Evolutionary conservation across 345 rosid species (phyloP), one percentile per base, ranked within the genome.

Genomic region (Hirschfeldia incana): DNA sequence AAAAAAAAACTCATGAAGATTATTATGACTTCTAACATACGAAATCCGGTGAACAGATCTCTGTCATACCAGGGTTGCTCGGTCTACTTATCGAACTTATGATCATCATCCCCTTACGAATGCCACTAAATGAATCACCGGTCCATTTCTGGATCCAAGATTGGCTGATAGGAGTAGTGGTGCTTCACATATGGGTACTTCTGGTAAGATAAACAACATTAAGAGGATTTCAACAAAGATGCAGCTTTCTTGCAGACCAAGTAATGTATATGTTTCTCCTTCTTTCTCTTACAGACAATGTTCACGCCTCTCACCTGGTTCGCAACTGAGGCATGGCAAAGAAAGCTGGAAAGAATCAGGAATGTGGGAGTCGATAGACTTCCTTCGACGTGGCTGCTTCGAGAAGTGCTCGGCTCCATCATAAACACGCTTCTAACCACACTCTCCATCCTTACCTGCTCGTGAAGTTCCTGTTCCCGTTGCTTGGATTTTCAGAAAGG

Each of bases 91-190:
- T 79, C 27, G 60, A 74, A 9, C 78, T 79, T 26, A 73, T 74
- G 78, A 53, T 62, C 70, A 51, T 79, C 32, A 75, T 69, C 65
- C 79, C 83, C 51, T 51, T 17, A 28, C 49, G 67, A 39, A 75
- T 80, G 26, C 53, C 79, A 4, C 16, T 63, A 62, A 17, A 67
- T 36, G 74, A 79, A 67, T 30, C 65, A 51, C 79, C 83, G 1
- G 39, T 80, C 9, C 57, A 32, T 12, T 36, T 51, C 49, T 61
- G 49, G 83, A 2, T 60, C 33, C 75, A 68, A 53, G 75, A 80
- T 68, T 74, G 78, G 79, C n/a, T 74, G 17, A 46, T 74, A 0
- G 83, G 83, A 32, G 30, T 74, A 28, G 46, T 63, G 39, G 37
- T 74, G 60, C 79, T 80, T 46, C 65, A 61, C 46, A 62, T 37